Evolutionary conservation across 1,139 yeast genomes (phyloP), one percentile per base, ranked within the genome.

Genomic region (Nadsonia starkeyi-henricii): DNA sequence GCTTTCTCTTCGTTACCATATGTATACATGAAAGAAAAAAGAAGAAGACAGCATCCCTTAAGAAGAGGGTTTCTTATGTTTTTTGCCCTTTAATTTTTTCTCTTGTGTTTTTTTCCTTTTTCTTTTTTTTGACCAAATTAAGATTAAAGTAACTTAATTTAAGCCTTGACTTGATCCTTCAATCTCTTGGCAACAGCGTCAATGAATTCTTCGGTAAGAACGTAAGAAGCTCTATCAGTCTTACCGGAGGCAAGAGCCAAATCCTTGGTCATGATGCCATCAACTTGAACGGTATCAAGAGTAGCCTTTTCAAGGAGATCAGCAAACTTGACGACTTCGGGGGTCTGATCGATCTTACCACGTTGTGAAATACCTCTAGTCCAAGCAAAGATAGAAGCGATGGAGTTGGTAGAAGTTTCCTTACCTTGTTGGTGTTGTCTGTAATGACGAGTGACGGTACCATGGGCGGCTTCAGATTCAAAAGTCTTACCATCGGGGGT

Each of bases 311-410:
- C 96, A 58, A 89, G 75, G 45, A 73, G 67, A 62, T 82, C 72
- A 54, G 86, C 96, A 63, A 89, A 89, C 54, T 77, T 69, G 51
- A 80, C 76, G 45, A 89, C 95, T 30, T 83, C 91, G 33, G 91
- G 93, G 44, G 95, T 86, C 48, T 68, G 68, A 66, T 89, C 97
- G 55, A 89, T 74, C 64, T 77, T 80, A 58, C 96, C 97, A 71
- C 97, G 85, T 73, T 84, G 93, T 57, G 78, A 78, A 51, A 89
- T 67, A 59, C 96, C 97, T 65, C 95, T 80, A 47, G 95, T 77
- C 97, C 97, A 89, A 42, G 97, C 97, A 61, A 81, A 89, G 60
- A 89, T 89, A 28, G 96, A 86, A n/a, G 97, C 97, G 68, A 89
- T 89, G 43, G 96, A 88, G 72, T 89, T 89, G 56, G 97, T 89